Evolutionary conservation across 2,329 filamentous ascomycete species (phyloP).

Genomic region (Colletotrichum plurivorum): DNA sequence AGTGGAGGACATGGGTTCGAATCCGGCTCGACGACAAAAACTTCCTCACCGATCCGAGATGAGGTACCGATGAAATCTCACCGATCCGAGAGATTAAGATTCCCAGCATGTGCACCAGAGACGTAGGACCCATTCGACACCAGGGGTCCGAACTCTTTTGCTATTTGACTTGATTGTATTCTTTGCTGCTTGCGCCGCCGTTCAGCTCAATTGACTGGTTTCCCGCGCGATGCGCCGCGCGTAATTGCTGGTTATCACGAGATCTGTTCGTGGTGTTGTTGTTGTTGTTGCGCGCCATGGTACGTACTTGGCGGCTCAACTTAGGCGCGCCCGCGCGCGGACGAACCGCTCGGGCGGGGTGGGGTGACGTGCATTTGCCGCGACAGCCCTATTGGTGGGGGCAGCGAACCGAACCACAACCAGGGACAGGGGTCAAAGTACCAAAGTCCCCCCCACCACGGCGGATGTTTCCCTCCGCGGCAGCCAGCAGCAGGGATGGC

Average conservation of each 20-base stretch:
- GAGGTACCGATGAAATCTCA: no score
- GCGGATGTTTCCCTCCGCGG: neutral
- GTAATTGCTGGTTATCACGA: neutral
- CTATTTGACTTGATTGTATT: neutral
- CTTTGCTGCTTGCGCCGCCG: no score
- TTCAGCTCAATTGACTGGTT: no score
- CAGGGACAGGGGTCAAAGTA: no score
- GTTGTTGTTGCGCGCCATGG: neutral
- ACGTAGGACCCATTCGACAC: neutral
- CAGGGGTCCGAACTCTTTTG: neutral
- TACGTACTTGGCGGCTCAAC: slow-evolving; percentile 13
- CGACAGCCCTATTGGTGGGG: neutral
- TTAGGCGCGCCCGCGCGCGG: neutral
- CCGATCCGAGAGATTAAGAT: neutral
- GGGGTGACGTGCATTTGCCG: neutral
- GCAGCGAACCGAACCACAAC: neutral
- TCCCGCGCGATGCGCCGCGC: no score
- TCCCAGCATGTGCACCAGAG: neutral
- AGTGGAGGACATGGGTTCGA: neutral
- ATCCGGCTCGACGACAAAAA: neutral
- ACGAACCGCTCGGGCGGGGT: slow-evolving; percentile 5
- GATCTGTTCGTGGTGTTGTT: neutral
- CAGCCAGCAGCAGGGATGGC: slow-evolving; percentile 4
- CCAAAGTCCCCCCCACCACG: slow-evolving; percentile 8
- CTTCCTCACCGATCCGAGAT: no score